These are phyloP conservation scores for Benincasa hispida DNA, from an alignment of 306 rosid species.

Conservation along the genomic window DNA sequence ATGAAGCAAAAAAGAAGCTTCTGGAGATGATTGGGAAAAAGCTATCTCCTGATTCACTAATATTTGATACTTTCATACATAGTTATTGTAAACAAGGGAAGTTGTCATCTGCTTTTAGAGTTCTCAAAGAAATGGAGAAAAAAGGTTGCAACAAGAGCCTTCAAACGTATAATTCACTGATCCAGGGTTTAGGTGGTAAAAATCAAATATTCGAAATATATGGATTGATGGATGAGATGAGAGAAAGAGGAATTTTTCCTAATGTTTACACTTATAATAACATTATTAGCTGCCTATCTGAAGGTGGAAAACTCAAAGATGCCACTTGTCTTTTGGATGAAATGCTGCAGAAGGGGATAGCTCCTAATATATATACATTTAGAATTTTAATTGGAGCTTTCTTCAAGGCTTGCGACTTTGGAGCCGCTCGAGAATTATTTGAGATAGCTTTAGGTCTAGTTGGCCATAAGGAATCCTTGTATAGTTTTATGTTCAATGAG, in stretches of 20 bases:
- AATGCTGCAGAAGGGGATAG: slow-evolving; percentile 72
- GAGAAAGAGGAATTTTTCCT: slow-evolving; percentile 61
- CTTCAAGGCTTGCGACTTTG: slow-evolving; percentile 57
- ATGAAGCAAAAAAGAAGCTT: slow-evolving; percentile 81
- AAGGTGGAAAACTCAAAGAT: slow-evolving; percentile 57
- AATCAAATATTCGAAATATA: slow-evolving; percentile 76
- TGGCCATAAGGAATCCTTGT: slow-evolving; percentile 67
- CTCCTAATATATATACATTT: slow-evolving; percentile 67
- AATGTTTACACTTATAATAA: slow-evolving; percentile 65
- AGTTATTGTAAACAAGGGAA: slow-evolving; percentile 73
- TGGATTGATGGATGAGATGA: slow-evolving; percentile 91
- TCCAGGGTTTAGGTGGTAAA: slow-evolving; percentile 57
- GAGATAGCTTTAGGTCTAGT: slow-evolving; percentile 48
- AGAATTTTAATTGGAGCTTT: slow-evolving; percentile 60
- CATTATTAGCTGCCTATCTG: slow-evolving; percentile 58
- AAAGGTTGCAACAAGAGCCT: slow-evolving; percentile 82
- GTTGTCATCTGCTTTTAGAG: slow-evolving; percentile 81
- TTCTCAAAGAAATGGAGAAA: slow-evolving; percentile 91
- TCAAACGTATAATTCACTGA: slow-evolving; percentile 83
- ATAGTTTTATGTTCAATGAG: slow-evolving; percentile 74
- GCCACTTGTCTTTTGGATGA: slow-evolving; percentile 79
- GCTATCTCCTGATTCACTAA: slow-evolving; percentile 59
- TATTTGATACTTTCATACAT: slow-evolving; percentile 49
- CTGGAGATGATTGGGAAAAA: slow-evolving; percentile 67
- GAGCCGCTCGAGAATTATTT: slow-evolving; percentile 46